A percentile compares a stretch with the other conserved stretches of the same genome.
Evolutionary conservation across 345 rosid genomes (phyloP).

Genomic region (Acer yangbiense): DNA sequence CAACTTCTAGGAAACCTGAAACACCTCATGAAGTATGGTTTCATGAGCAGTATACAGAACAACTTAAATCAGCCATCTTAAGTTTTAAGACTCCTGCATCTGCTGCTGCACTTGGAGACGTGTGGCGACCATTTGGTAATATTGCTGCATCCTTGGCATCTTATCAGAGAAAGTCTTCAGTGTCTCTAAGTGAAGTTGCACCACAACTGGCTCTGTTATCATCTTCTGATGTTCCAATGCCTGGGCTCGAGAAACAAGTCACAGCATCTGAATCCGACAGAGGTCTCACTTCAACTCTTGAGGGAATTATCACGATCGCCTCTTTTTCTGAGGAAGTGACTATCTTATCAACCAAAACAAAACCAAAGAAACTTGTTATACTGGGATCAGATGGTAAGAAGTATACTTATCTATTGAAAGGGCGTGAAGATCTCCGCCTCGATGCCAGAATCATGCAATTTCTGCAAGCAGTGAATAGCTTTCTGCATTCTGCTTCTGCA

Average conservation of each 20-base stretch:
- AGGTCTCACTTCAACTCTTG: slow-evolving; percentile 44
- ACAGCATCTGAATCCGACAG: slow-evolving; percentile 51
- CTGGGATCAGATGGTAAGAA: slow-evolving; percentile 90
- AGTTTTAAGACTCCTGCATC: slow-evolving; percentile 80
- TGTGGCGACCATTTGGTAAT: slow-evolving; percentile 84
- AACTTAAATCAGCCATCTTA: slow-evolving; percentile 63
- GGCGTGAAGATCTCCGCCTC: slow-evolving; percentile 94
- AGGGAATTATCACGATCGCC: slow-evolving; percentile 71
- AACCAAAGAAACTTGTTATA: slow-evolving; percentile 86
- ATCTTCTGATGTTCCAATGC: slow-evolving; percentile 92
- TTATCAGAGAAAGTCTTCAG: slow-evolving; percentile 77
- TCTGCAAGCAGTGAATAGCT: slow-evolving; percentile 81
- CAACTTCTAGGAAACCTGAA: slow-evolving; percentile 84
- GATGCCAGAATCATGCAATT: slow-evolving; percentile 99
- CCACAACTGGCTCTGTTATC: slow-evolving; percentile 78
- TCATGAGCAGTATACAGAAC: slow-evolving; percentile 66
- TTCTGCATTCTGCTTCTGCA: slow-evolving; percentile 57
- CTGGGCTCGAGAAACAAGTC: slow-evolving; percentile 86
- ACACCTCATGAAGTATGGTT: slow-evolving; percentile 94
- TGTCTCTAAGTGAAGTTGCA: slow-evolving; percentile 83
- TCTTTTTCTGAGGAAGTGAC: slow-evolving; percentile 71
- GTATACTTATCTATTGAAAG: slow-evolving; percentile 83
- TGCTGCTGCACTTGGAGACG: slow-evolving; percentile 71
- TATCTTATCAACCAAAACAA: slow-evolving; percentile 85
- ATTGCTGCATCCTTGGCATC: slow-evolving; percentile 86